Conservation (phyloP, 495 filamentous ascomycete genomes). For the Daldinia loculata region DNA sequence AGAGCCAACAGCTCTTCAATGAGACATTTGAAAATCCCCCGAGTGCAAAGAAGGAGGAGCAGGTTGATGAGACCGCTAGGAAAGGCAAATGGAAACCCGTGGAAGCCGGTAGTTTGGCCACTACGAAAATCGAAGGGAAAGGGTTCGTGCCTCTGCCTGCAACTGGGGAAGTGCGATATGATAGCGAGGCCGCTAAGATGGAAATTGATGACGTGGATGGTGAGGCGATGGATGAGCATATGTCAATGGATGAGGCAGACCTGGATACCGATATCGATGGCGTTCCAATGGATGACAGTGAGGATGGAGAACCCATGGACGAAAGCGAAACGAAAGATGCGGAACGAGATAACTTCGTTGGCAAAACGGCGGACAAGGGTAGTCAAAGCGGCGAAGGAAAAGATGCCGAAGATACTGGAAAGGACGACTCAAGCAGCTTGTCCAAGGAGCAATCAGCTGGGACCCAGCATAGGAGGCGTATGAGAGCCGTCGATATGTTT, state of each 20-base stretch:
- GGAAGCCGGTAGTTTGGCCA: constrained; percentile 57
- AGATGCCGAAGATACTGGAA: constrained; percentile 36
- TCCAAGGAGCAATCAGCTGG: constrained; percentile 18
- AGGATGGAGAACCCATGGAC: constrained; percentile 48
- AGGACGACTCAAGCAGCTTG: neutral
- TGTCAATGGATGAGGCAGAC: constrained; percentile 59
- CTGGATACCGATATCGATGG: constrained; percentile 59
- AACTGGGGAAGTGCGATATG: constrained; percentile 20
- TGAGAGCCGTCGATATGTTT: constrained; percentile 95
- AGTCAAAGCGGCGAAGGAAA: constrained; percentile 46
- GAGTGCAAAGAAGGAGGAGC: constrained; percentile 60
- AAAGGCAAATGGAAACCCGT: constrained; percentile 78
- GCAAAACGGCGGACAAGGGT: constrained; percentile 28
- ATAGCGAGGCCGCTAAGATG: constrained; percentile 29
- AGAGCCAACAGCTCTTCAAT: constrained; percentile 76
- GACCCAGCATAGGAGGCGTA: constrained; percentile 61
- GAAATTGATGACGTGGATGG: constrained; percentile 52
- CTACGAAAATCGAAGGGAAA: constrained; percentile 47
- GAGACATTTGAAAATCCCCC: constrained; percentile 79
- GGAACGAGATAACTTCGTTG: constrained; percentile 37
- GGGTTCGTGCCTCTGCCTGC: constrained; percentile 49
- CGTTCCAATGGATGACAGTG: constrained; percentile 56
- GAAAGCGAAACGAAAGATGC: constrained; percentile 51
- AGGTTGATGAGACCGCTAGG: constrained; percentile 58
- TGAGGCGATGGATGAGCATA: constrained; percentile 59